Evolutionary conservation across 2,329 filamentous ascomycete species (phyloP), one percentile per base, ranked within the genome.

Genomic region (Alternaria panax): DNA sequence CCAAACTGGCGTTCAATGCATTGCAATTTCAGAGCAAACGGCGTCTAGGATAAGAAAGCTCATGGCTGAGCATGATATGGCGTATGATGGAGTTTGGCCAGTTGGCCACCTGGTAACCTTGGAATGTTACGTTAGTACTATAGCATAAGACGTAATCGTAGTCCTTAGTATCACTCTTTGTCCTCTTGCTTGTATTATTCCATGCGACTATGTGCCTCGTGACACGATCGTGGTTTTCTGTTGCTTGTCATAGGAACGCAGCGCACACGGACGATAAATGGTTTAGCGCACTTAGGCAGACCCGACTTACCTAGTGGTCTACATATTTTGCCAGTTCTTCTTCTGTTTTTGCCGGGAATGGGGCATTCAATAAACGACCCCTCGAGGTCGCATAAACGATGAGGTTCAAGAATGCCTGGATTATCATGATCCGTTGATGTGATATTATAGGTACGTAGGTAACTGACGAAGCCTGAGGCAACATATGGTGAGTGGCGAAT

Each of bases 71-170:
- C 41, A 57, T 34, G 40, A 43, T 36, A 28, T 22, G 53, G 58
- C 53, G 47, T 57, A 57, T 41, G 27, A 32, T 20, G 36, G 25
- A 47, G n/a, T 30, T 20, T 42, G 54, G 32, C 47, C 18, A 18
- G 25, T 56, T 56, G 54, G 43, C 22, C 30, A 27, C 38, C 34
- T 50, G 40, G 41, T 24, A 51, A 27, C 38, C 34, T 50, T 40
- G 41, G 24, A 51, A 40, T 53, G 40, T 32, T 58, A 43, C 30
- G 47, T 43, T 51, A 54, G 42, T 45, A 54, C 28, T 22, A 42
- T 36, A 36, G 40, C 54, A 46, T 52, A 54, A 24, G 46, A 48
- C 32, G 40, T 61, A 61, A 61, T 61, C 27, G 43, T 61, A 61
- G 50, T 54, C 38, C 25, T 46, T 61, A 54, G 50, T 61, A 57